Evolutionary conservation across 2,329 filamentous ascomycete genomes (phyloP).

Genomic region (Drechmeria coniospora): DNA sequence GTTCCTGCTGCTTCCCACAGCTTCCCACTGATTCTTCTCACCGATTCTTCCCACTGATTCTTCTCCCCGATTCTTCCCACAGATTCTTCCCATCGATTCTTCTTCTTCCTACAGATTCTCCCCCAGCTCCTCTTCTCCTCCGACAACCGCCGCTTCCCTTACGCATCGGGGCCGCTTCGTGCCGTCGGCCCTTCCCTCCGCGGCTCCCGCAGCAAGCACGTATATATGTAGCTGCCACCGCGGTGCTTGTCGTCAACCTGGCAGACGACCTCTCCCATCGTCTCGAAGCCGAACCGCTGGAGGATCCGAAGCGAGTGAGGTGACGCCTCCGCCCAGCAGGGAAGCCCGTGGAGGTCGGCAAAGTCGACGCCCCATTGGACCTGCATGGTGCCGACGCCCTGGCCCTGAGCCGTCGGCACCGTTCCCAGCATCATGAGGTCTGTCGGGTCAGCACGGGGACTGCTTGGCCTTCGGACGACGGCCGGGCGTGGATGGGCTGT

Average conservation of each 20-base stretch:
- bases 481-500: too few relatives aligned
- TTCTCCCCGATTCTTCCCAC: too few relatives aligned
- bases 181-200: too few relatives aligned
- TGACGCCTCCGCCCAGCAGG: conserved; percentile 1
- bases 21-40: too few relatives aligned
- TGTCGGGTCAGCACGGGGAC: background rate
- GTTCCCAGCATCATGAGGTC: conserved; percentile 1
- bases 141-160: too few relatives aligned
- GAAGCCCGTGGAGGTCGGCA: background rate
- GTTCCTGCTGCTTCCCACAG: too few relatives aligned
- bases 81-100: too few relatives aligned
- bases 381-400: background rate
- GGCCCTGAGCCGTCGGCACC: background rate
- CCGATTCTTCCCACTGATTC: too few relatives aligned
- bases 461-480: too few relatives aligned
- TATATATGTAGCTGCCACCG: conserved; percentile 1
- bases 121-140: too few relatives aligned
- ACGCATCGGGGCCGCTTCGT: too few relatives aligned
- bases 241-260: background rate
- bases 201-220: conserved; percentile 1
- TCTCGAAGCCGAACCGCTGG: background rate
- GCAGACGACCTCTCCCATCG: background rate
- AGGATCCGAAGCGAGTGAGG: background rate
- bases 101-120: too few relatives aligned
- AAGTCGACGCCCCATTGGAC: conserved; percentile 1